Conservation (phyloP, 2,329 filamentous ascomycete genomes). For the Knufia fluminis region DNA sequence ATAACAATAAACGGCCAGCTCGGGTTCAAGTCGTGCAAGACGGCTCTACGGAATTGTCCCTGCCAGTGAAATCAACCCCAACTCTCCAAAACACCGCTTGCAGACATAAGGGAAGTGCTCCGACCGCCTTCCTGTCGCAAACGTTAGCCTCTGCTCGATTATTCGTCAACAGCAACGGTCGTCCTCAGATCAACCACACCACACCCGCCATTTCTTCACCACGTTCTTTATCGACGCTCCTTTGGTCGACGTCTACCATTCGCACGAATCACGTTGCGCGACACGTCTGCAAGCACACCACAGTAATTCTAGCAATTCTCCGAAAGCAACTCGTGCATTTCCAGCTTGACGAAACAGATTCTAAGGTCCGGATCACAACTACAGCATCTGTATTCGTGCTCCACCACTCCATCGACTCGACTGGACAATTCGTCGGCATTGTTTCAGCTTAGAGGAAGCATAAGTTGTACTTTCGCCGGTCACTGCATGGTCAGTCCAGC, state of each 20-base stretch:
- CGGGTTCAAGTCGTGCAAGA: neutral
- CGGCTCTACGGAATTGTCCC: neutral
- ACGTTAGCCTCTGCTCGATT: neutral
- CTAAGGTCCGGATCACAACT: neutral
- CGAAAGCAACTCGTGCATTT: neutral
- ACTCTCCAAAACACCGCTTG: neutral
- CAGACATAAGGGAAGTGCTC: neutral
- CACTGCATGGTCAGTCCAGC: neutral
- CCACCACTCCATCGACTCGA: no score
- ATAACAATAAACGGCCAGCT: neutral
- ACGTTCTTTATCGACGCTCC: constrained; percentile 8
- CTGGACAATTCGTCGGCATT: neutral
- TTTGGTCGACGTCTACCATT: neutral
- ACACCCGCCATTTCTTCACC: constrained; percentile 2
- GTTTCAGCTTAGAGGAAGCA: neutral
- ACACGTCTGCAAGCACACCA: constrained; percentile 5
- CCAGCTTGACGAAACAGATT: constrained; percentile 4
- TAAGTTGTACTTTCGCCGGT: neutral
- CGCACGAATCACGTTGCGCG: constrained; percentile 1
- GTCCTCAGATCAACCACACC: constrained; percentile 7
- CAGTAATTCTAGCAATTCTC: constrained; percentile 8
- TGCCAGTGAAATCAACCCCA: no score
- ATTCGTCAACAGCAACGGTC: constrained; percentile 3
- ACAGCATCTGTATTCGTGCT: neutral
- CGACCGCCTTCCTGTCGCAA: constrained; percentile 3